Evolutionary conservation across 345 rosid genomes (phyloP), one percentile per base, ranked within the genome.

Genomic region (Moricandia arvensis): DNA sequence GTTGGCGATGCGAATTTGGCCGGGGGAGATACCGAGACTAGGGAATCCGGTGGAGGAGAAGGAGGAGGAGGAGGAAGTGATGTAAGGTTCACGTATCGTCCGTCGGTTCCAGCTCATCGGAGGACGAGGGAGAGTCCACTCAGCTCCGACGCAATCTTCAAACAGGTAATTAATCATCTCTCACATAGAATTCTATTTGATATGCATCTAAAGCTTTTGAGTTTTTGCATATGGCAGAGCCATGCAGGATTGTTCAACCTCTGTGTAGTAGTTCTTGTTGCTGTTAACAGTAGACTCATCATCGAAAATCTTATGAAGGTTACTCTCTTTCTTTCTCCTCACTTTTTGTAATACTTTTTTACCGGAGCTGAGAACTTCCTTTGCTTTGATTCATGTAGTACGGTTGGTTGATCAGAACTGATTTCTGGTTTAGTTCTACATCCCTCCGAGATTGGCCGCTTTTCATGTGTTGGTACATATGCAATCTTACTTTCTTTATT

Each of bases 171-270:
- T 87, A 65, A 27, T 15, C 45, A 38, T 3, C 6, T 41, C 62
- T 59, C 29, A 12, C 45, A 21, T 21, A 21, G 24, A 51, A 51
- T 47, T 72, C 16, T 12, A 10, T 41, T 43, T 5, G 11, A 0
- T 12, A n/a, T n/a, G n/a, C n/a, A n/a, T n/a, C 10, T 38, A 38
- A 3, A 2, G 10, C 45, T 38, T 55, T 37, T 78, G 64, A n/a
- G 51, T n/a, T 8, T 8, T 53, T 21, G 9, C 18, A 17, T 8
- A 60, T 78, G 79, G 77, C 89, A 95, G 99, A 96, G 99, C 75
- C 99, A 96, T 79, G 99, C 99, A 6, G 99, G 98, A 59, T 88
- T 96, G 55, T 93, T 93, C 84, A 95, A 95, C 81, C 90, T 95
- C 5, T 93, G 99, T 78, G 85, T 95, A 82, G 99, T 95, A 38